Base-by-base conservation (phyloP, 2,329 filamentous ascomycete genomes). In the Nothomitra cinnamomea region DNA sequence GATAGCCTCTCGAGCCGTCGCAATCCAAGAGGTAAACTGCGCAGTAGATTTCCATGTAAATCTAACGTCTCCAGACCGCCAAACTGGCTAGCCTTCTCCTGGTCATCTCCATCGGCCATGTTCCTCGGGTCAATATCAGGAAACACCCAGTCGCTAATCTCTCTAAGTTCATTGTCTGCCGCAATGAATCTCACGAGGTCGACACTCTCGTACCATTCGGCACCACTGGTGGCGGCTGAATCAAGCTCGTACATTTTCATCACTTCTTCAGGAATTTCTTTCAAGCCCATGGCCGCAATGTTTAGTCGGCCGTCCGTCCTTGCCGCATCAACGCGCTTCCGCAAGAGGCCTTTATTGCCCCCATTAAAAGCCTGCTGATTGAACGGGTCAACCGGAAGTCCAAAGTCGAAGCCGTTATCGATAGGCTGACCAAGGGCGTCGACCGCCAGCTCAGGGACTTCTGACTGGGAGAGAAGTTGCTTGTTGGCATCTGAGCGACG, bases 161-260 rank as follows among this genome's bases (percentile, higher is more conserved):
- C 72, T 61, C 86, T 80, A 49, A 98, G 67, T 61, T 95, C 86
- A 62, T 98, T 96, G 62, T 95, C 88, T 7, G 90, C 88, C 4
- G 85, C 88, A 58, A 92, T 79, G 51, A 96, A 80, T 56, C 84
- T 80, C 0, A 82, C 84, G 47, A 96, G 69, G 63, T 96, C 90
- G 10, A 96, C 87, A 56, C 85, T 83, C 66, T 96, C 90, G 1
- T 88, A 88, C 92, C 92, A 96, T 35, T 82, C 79, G 10, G 80
- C 77, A 36, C 76, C 79, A 21, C 76, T 70, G 12, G 72, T 73
- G 38, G 82, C 78, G 54, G 80, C 74, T 1, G 77, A 75, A 53
- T 88, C 81, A 17, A 86, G 72, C 60, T 88, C 85, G 64, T 95
- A 96, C 89, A 96, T 96, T 53, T 81, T 79, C 68, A 94, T 70